These are phyloP conservation scores for Penicillium crustosum DNA, from an alignment of 2,329 filamentous ascomycete genomes.

Conservation along the genomic window DNA sequence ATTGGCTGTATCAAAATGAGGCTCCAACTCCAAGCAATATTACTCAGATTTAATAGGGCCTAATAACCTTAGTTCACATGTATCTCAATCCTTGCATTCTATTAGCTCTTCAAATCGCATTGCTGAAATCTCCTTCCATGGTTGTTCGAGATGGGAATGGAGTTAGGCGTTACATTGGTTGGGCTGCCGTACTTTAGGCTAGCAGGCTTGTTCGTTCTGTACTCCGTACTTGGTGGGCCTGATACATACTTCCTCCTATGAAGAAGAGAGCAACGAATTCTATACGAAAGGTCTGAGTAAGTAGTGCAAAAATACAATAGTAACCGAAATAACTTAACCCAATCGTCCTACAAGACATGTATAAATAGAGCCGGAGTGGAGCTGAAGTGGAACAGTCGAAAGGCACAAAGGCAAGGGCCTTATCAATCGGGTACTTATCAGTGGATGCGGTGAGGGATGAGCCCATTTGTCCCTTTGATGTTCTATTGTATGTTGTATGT, in stretches of 20 bases:
- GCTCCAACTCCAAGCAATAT: background rate
- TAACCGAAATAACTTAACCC: background rate
- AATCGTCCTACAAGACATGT: background rate
- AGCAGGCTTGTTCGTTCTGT: background rate
- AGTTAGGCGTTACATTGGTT: background rate
- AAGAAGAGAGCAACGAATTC: background rate
- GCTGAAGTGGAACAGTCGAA: slow-evolving; percentile 2
- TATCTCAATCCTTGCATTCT: background rate
- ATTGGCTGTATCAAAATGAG: background rate
- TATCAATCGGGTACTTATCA: slow-evolving; percentile 10
- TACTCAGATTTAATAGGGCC: background rate
- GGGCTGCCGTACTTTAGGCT: background rate
- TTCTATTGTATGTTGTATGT: background rate
- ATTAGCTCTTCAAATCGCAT: background rate
- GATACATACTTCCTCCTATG: background rate
- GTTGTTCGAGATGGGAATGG: background rate
- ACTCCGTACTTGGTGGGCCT: background rate
- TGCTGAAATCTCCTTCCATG: background rate
- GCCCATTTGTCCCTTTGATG: background rate
- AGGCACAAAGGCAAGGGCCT: background rate
- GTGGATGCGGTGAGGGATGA: slow-evolving; percentile 1
- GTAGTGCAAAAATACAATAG: background rate
- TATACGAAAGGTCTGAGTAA: background rate
- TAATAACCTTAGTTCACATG: background rate
- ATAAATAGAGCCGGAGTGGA: background rate